Evolutionary conservation across 2,329 filamentous ascomycete species (phyloP), one percentile per base, ranked within the genome.

Genomic region (Proliferodiscus dingleyae): DNA sequence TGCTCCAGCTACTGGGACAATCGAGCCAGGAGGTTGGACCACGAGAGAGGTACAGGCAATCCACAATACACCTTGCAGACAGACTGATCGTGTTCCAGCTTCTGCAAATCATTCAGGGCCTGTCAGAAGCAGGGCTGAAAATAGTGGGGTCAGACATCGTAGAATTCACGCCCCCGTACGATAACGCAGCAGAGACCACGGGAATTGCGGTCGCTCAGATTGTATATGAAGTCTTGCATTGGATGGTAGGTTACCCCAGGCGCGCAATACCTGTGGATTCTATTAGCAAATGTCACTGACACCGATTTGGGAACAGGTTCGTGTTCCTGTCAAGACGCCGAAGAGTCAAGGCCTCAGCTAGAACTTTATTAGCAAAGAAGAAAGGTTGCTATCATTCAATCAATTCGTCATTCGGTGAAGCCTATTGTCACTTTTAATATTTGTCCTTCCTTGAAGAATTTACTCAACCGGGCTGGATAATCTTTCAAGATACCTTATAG

Each of bases 1-100:
- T 45, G 59, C 60, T 11, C 59, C 60, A 16, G 60, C 59, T 5
- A 64, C 61, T 11, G 61, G 61, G 2, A 62, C 61, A 0, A 59
- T 61, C 36, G 61, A 63, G 28, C 53, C 61, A 6, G 61, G 61
- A 13, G 61, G 61, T 21, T 64, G 61, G 61, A 60, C 61, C 4
- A 62, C 61, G 16, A 56, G 61, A 56, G 61, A 61, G 42, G 56
- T 60, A 36, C 33, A n/a, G n/a, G n/a, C n/a, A n/a, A n/a, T n/a
- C n/a, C n/a, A n/a, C n/a, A n/a, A n/a, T n/a, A n/a, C n/a, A n/a
- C n/a, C n/a, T n/a, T n/a, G n/a, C n/a, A n/a, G n/a, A n/a, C n/a
- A n/a, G 8, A 32, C 29, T 38, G 26, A 37, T 43, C 16, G 34
- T 32, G 8, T 37, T 2, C 11, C 33, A 63, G 55, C 43, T 63